A percentile compares a stretch with the other conserved stretches of the same genome.
Evolutionary conservation across 768 basidiomycete species (phyloP).

Genomic region (Hemileccinum impolitum): DNA sequence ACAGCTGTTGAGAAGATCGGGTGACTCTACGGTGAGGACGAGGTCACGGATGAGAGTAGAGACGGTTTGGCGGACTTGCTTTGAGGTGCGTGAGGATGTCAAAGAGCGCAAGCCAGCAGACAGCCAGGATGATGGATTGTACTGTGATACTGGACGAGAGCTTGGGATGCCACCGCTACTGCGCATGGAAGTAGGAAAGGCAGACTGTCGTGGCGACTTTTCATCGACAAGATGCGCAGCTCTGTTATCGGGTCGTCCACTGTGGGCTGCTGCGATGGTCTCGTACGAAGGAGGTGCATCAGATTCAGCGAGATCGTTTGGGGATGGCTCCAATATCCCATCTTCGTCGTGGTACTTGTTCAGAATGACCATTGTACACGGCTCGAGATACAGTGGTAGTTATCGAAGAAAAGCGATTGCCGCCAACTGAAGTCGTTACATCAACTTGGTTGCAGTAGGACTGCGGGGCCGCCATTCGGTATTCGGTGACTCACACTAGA

Average conservation of each 20-base stretch:
- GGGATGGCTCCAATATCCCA: neutral
- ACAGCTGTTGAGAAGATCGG: conserved; percentile 37
- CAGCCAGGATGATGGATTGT: conserved; percentile 14
- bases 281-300: conserved; percentile 29
- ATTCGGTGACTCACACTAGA: too few relatives aligned
- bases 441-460: too few relatives aligned
- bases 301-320: too few relatives aligned
- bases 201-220: conserved; percentile 3
- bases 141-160: neutral
- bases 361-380: conserved; percentile 16
- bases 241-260: neutral
- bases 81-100: conserved; percentile 27
- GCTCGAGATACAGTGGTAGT: neutral
- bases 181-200: neutral
- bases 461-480: too few relatives aligned
- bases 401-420: too few relatives aligned
- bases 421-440: too few relatives aligned
- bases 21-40: conserved; percentile 30
- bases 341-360: conserved; percentile 21
- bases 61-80: conserved; percentile 53
- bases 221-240: conserved; percentile 1
- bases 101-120: conserved; percentile 14
- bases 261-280: conserved; percentile 1
- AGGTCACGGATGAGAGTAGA: conserved; percentile 55
- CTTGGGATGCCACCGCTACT: neutral